Conservation (phyloP, 1,139 yeast genomes). For the Diutina catenulata region DNA sequence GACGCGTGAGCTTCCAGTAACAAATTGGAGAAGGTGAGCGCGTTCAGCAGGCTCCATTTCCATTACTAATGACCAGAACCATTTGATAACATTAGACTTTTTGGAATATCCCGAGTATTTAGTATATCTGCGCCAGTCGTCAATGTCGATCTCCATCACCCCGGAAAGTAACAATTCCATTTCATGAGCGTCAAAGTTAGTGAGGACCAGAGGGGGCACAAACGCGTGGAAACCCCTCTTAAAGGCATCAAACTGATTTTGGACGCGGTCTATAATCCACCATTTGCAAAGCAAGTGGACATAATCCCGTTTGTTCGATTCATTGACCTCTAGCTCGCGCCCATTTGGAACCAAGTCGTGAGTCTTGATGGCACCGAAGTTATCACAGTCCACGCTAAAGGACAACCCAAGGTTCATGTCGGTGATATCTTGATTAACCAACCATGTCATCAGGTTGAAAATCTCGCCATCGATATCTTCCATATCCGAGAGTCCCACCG, state of each 20-base stretch:
- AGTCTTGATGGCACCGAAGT: constrained; percentile 86
- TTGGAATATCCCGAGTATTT: constrained; percentile 97
- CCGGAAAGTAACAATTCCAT: constrained; percentile 94
- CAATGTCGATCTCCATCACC: constrained; percentile 91
- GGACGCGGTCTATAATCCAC: constrained; percentile 87
- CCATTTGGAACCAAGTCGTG: constrained; percentile 89
- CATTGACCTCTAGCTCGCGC: constrained; percentile 77
- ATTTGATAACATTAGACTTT: constrained; percentile 87
- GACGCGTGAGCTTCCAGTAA: constrained; percentile 97
- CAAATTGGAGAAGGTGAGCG: constrained; percentile 88
- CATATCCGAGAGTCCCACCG: constrained; percentile 92
- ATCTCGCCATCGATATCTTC: constrained; percentile 99
- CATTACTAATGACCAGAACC: constrained; percentile 94
- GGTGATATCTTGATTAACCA: constrained; percentile 85
- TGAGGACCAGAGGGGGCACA: constrained; percentile 91
- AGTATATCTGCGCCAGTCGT: constrained; percentile 98
- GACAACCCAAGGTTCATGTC: constrained; percentile 62
- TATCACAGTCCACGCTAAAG: constrained; percentile 90
- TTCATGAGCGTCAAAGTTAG: constrained; percentile 95
- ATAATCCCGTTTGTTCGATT: constrained; percentile 89
- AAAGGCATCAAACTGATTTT: constrained; percentile 91
- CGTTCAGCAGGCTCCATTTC: constrained; percentile 96
- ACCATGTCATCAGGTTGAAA: constrained; percentile 91
- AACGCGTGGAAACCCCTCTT: constrained; percentile 95
- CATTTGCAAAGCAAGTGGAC: constrained; percentile 93